Evolutionary conservation across 768 basidiomycete genomes (phyloP).

Genomic region (Strobilomyces confusus): DNA sequence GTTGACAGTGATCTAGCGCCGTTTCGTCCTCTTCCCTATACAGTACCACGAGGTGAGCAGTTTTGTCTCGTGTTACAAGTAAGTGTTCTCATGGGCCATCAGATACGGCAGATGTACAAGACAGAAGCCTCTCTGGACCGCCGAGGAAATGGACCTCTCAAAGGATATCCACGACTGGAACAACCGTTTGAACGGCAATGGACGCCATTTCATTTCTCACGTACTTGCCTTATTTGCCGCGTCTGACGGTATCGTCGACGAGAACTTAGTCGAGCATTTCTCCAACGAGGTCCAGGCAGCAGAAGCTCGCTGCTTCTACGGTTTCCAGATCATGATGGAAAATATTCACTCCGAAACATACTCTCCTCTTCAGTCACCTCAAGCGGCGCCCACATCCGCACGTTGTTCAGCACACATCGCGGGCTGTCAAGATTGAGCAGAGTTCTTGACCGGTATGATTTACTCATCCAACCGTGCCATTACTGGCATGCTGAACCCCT

Average conservation of each 20-base stretch:
- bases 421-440: too few relatives aligned
- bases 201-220: conserved; percentile 87
- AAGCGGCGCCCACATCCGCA: too few relatives aligned
- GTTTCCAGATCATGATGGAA: conserved; percentile 99
- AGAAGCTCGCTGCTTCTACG: conserved; percentile 95
- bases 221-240: conserved; percentile 98
- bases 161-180: conserved; percentile 86
- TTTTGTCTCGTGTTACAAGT: neutral
- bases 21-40: conserved; percentile 93
- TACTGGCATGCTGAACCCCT: neutral
- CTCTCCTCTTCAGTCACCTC: conserved; percentile 27
- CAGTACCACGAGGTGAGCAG: conserved; percentile 70
- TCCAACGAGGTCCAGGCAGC: conserved; percentile 88
- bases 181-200: conserved; percentile 70
- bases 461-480: neutral
- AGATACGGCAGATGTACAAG: conserved; percentile 98
- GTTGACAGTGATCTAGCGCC: conserved; percentile 81
- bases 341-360: conserved; percentile 97
- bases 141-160: conserved; percentile 87
- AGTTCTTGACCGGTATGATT: too few relatives aligned
- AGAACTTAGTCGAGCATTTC: conserved; percentile 92
- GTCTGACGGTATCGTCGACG: conserved; percentile 94
- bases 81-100: neutral
- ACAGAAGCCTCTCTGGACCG: conserved; percentile 94
- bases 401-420: too few relatives aligned